Base-by-base conservation (phyloP, 179 eudicot genomes). In the Sideroxylon spinosum region DNA sequence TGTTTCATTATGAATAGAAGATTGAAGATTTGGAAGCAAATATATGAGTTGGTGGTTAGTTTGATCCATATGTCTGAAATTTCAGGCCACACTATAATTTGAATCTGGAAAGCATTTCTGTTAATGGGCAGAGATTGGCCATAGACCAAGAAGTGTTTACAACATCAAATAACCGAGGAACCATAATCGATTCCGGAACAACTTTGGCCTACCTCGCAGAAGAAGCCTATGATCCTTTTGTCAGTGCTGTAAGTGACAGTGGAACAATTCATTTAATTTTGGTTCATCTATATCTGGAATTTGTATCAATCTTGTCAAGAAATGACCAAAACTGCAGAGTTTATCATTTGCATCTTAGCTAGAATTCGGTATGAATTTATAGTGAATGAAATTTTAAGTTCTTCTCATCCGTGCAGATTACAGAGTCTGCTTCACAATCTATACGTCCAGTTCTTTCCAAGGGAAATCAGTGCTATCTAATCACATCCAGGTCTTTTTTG, bases 101-200 rank as follows among this genome's bases (percentile, higher is more conserved):
- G 78, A 82, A 91, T 83, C 83, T 94, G 74, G 87, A 89, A 86
- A 92, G 97, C 78, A 92, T 94, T 80, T 76, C 97, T 57, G 89
- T 94, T 29, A 91, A 94, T 77, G 93, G 93, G 46, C 91, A 88
- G 82, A 81, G 16, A 63, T 81, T 94, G 82, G 25, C 93, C 57
- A 88, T 94, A 72, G 88, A 88, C 71, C 74, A 93, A 73, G 80
- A 93, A 0, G 91, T 86, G n/a, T 94, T 92, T 81, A 76, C 88
- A 20, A 92, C 97, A 68, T 88, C 93, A 64, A 74, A 75, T 75
- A 88, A 63, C 73, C 84, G 88, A 37, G 98, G 98, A 73, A 94
- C 97, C n/a, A 94, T 94, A 60, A 81, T 94, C 48, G 98, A 94
- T 87, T 94, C 97, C 5, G 98, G 98, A 78, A 94, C 98, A 46